Base-by-base conservation (phyloP, 768 basidiomycete species). In the Hygrocybe punicea region DNA sequence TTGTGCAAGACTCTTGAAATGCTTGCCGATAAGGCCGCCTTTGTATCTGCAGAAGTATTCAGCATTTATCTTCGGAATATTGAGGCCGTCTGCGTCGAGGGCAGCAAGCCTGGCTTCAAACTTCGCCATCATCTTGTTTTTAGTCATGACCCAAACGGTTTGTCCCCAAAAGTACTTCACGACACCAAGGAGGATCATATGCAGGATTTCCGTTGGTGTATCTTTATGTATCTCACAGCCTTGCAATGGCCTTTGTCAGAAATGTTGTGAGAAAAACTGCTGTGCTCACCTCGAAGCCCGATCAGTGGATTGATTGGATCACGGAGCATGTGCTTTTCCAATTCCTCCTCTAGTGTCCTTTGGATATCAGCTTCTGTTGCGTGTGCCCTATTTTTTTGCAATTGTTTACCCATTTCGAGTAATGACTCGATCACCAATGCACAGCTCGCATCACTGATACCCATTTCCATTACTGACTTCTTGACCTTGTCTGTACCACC, bases 111-210 rank as follows among this genome's bases (percentile, higher is more conserved):
- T 53, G 0, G 50, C 58, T 24, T 67, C 65, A 13, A 75, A 72
- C 0, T 50, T 25, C 0, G 19, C 10, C 1, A 73, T 56, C 0
- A 54, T 19, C 2, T 70, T 55, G 0, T 24, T 23, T 42, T 69
- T 69, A 3, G 68, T 65, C 1, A 73, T 62, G 0, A 69, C 64
- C 70, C 51, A 54, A 17, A 59, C 39, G 1, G 50, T 62, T 29
- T 62, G 61, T 16, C 29, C 42, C 62, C 62, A 76, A 29, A 69
- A 67, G 34, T 76, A 76, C 40, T 76, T 76, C 13, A 73, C 60
- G 2, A 71, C 44, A 7, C 73, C 70, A 2, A 75, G 65, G 2
- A 74, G 63, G 3, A 71, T 60, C 0, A 65, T 74, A 25, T 76
- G 74, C 0, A 76, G 62, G 1, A 71, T 65, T 48, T 76, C 68